Base-by-base conservation (phyloP, 768 basidiomycete species). In the Mycena maculata region DNA sequence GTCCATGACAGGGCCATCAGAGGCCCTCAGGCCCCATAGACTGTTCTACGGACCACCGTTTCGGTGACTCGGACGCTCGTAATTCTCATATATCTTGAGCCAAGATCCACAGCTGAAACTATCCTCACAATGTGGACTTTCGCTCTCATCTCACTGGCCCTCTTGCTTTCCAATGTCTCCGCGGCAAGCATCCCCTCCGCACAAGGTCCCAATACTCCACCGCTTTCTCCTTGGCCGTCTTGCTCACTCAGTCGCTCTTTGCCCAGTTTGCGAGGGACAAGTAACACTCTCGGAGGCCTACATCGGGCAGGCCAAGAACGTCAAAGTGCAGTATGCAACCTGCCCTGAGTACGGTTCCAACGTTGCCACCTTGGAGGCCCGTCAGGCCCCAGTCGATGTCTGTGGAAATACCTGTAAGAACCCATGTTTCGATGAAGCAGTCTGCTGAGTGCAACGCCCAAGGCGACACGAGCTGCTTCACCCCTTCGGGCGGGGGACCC, bases 381-480 rank as follows among this genome's bases (percentile, higher is more conserved):
- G 76, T 31, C 82, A 80, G 68, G 65, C 66, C n/a, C 72, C n/a
- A n/a, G n/a, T 78, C 5, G 80, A 85, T 63, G 79, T 84, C 13
- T 86, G 85, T 67, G 82, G 81, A 13, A 75, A 77, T 8, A 63
- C 63, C 20, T 86, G 85, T 85, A 79, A 63, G 44, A 15, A 10
- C 23, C 42, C 33, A n/a, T 11, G 16, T 22, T 13, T 16, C 9
- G 16, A 0, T 12, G n/a, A n/a, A n/a, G n/a, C 27, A 8, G 13
- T n/a, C 54, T 65, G 18, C 16, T 30, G 20, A 5, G 20, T 23
- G 33, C 10, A 30, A n/a, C 27, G 45, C n/a, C n/a, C n/a, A 55
- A 82, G 82, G 83, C 67, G 74, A 65, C 64, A 83, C 80, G 8
- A 81, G 83, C 73, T 86, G 84, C 77, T 86, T 84, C 78, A 63